Base-by-base conservation (phyloP, 2,329 filamentous ascomycete species). In the Arthroderma sp. region DNA sequence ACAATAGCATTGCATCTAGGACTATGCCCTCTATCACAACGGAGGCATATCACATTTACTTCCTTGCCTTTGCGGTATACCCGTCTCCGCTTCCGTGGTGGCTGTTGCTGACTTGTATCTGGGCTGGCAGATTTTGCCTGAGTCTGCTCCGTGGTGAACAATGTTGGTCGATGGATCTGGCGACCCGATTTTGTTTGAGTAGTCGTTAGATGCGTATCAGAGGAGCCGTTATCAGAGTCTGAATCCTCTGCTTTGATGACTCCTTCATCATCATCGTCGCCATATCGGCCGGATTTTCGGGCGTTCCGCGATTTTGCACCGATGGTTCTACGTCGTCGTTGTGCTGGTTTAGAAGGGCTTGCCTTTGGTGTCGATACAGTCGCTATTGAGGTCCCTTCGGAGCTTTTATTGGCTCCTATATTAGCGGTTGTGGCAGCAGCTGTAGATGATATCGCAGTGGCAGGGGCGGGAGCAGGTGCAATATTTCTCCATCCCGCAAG, bases 1-100 rank as follows among this genome's bases (percentile, higher is more conserved):
- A 93, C 87, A 67, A 94, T 91, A 72, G 84, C 81, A 71, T 93
- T 93, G 63, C 76, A 82, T n/a, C 76, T 69, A 2, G 86, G 84
- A 65, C 85, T 88, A 62, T 86, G 80, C 8, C 86, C 83, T 62
- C 88, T 78, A 56, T 83, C 79, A 71, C 88, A 94, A 61, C 81
- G 79, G 64, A 83, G 84, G 74, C 88, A 93, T 33, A 86, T 70
- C 69, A 73, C 71, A 58, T 69, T 71, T 11, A 68, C 63, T 54
- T 73, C 70, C 55, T 71, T 73, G 19, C 68, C 67, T 56, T 71
- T 81, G 62, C 71, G 75, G 61, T 71, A 66, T 61, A 66, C 74
- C 65, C 78, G 77, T 21, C 79, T 82, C 61, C 82, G 79, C 71
- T 84, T 84, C 60, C 79, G 74, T 71, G 77, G 80, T 70, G 72